Evolutionary conservation across 2,329 filamentous ascomycete species (phyloP).

Genomic region (Dothidotthia symphoricarpi): DNA sequence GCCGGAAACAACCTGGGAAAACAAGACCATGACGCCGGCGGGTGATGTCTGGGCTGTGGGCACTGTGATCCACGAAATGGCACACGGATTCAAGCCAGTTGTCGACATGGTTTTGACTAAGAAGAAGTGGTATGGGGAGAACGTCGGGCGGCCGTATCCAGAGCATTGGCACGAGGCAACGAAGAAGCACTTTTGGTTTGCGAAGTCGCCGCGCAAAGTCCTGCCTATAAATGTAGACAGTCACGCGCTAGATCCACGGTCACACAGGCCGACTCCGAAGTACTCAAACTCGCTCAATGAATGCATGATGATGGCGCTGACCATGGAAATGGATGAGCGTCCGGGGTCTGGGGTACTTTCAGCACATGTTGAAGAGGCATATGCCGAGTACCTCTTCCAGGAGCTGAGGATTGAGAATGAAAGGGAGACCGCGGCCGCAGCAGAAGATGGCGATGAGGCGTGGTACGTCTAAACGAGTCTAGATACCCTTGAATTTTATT

Average conservation of each 20-base stretch:
- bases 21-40: slow-evolving; percentile 6
- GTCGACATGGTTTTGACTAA: slow-evolving; percentile 6
- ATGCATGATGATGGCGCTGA: slow-evolving; percentile 14
- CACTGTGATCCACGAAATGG: slow-evolving; percentile 24
- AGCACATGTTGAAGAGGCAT: neutral
- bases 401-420: neutral
- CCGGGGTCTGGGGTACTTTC: slow-evolving; percentile 5
- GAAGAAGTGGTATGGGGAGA: neutral
- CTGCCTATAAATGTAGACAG: slow-evolving; percentile 14
- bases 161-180: neutral
- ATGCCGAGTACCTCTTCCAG: neutral
- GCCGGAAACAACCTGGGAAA: slow-evolving; percentile 22
- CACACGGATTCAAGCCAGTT: slow-evolving; percentile 15
- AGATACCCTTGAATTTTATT: neutral
- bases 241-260: neutral
- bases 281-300: slow-evolving; percentile 18
- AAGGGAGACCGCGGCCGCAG: neutral
- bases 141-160: slow-evolving; percentile 1
- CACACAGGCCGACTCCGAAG: slow-evolving; percentile 10
- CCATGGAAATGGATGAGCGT: slow-evolving; percentile 8
- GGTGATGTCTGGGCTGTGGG: slow-evolving; percentile 31
- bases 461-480: neutral
- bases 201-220: slow-evolving; percentile 8
- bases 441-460: neutral
- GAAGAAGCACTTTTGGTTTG: slow-evolving; percentile 9